Evolutionary conservation across 331 rosid genomes (phyloP), one percentile per base, ranked within the genome.

Genomic region (Quercus lobata): DNA sequence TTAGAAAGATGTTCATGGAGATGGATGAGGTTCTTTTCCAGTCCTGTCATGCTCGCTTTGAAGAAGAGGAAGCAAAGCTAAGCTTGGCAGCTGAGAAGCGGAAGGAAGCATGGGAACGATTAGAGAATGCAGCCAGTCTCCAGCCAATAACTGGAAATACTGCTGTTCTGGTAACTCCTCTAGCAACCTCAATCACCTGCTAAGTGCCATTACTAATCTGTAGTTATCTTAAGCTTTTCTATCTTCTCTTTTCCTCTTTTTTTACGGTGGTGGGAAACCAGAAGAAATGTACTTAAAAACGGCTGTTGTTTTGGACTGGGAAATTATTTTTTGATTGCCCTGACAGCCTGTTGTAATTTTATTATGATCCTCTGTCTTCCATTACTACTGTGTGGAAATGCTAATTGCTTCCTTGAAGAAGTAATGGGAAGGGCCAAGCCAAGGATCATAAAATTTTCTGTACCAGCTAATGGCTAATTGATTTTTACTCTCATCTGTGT

Each of bases 21-120:
- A 92, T 94, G 92, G 98, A 94, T 58, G 97, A 92, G 35, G 94
- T 90, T 81, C 90, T 94, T 44, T 94, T 90, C 82, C 24, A 87
- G 75, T 86, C 92, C 49, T 90, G 94, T 74, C 90, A 89, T 57
- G 53, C 87, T 30, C 91, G 76, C 21, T 85, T 75, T 69, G 91
- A 86, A 89, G 97, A 90, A 79, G 91, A 90, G 41, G 92, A 90
- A 84, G 89, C 81, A 22, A 78, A 81, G 76, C 68, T 72, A 78
- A 84, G 69, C 73, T 77, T 61, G 4, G 88, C 68, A 44, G 93
- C 90, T 0, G 83, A 84, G 85, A 92, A 87, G 78, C 89, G 97
- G 71, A 91, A 94, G 88, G 89, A 92, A 78, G 87, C 86, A 6
- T 94, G 97, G 98, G 86, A 94, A 69, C 89, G 19, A 37, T 84